A percentile compares a stretch with the other conserved stretches of the same genome.
phyloP scores from a whole-genome alignment of 257 asterid species.

The Schizonepeta tenuifolia region DNA sequence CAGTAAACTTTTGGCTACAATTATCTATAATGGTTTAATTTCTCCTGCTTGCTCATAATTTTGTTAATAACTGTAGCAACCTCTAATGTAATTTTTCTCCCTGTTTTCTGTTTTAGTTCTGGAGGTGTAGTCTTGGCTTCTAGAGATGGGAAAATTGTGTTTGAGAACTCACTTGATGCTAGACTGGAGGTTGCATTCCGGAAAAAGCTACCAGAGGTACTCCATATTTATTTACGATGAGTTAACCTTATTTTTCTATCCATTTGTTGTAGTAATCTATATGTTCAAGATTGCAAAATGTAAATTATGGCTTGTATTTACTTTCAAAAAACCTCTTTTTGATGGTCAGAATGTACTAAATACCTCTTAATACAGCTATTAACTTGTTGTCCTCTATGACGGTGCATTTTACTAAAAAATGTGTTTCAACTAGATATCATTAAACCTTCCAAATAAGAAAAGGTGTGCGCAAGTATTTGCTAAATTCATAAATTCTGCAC shows the following conservation, averaged over 20 bases:
- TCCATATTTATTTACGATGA: slow-evolving; percentile 8
- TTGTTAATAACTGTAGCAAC: background rate
- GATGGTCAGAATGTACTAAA: background rate
- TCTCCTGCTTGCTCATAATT: slow-evolving; percentile 6
- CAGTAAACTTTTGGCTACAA: slow-evolving; percentile 1
- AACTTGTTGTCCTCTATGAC: background rate
- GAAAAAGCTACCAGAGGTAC: slow-evolving; percentile 90
- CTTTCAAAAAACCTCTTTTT: slow-evolving; percentile 7
- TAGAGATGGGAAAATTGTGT: slow-evolving; percentile 95
- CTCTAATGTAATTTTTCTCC: slow-evolving; percentile 8
- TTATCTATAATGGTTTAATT: slow-evolving; percentile 3
- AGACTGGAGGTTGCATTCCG: slow-evolving; percentile 88
- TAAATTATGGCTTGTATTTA: slow-evolving; percentile 1
- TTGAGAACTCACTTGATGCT: slow-evolving; percentile 90
- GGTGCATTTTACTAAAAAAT: background rate
- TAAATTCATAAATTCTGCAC: background rate
- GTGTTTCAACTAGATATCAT: slow-evolving; percentile 11
- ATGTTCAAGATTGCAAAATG: slow-evolving; percentile 9
- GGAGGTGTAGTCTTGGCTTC: slow-evolving; percentile 99
- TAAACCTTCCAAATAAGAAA: slow-evolving; percentile 5
- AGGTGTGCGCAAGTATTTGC: background rate
- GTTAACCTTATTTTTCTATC: background rate
- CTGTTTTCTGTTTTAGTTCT: slow-evolving; percentile 49
- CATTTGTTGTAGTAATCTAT: background rate
- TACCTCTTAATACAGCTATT: background rate